A percentile compares a stretch with the other conserved stretches of the same genome.
These are phyloP conservation scores for Colletotrichum eleusines DNA, from an alignment of 2,329 filamentous ascomycete species.

Conservation along the genomic window DNA sequence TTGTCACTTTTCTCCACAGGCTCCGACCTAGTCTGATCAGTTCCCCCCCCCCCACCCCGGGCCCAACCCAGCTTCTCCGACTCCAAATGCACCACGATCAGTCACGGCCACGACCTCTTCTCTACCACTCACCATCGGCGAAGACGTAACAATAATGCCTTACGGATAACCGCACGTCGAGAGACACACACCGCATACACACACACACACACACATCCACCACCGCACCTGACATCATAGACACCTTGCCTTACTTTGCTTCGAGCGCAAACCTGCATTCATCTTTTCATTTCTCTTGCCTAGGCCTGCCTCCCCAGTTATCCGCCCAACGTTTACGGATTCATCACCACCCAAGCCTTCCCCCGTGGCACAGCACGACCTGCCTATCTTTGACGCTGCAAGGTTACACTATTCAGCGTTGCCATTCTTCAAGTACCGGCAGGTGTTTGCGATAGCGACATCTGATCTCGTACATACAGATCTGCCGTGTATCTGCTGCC, in stretches of 20 bases:
- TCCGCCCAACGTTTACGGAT: not conserved
- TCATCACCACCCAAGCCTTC: not conserved
- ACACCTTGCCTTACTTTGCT: not conserved
- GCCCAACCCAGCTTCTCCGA: conserved; percentile 17
- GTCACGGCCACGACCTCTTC: conserved; percentile 14
- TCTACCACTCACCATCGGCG: conserved; percentile 8
- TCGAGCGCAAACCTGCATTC: not conserved
- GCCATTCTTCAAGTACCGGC: not conserved
- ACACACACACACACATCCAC: not conserved
- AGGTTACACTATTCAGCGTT: not conserved
- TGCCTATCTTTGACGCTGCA: not conserved
- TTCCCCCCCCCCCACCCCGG: not conserved
- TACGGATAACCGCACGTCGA: conserved; percentile 14
- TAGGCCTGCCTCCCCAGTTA: not conserved
- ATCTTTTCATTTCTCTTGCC: not conserved
- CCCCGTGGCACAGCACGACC: not conserved
- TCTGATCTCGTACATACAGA: not conserved
- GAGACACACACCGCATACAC: not conserved
- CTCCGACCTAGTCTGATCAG: conserved; percentile 7
- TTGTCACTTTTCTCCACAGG: conserved; percentile 13
- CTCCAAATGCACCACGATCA: conserved; percentile 13
- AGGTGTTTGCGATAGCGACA: not conserved
- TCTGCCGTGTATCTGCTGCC: not conserved
- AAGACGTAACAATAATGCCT: conserved; percentile 9
- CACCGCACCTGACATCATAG: not conserved